A percentile compares a stretch with the other conserved stretches of the same genome.
Evolutionary conservation across 2,329 filamentous ascomycete species (phyloP).

Genomic region (Aureobasidium uvarum): DNA sequence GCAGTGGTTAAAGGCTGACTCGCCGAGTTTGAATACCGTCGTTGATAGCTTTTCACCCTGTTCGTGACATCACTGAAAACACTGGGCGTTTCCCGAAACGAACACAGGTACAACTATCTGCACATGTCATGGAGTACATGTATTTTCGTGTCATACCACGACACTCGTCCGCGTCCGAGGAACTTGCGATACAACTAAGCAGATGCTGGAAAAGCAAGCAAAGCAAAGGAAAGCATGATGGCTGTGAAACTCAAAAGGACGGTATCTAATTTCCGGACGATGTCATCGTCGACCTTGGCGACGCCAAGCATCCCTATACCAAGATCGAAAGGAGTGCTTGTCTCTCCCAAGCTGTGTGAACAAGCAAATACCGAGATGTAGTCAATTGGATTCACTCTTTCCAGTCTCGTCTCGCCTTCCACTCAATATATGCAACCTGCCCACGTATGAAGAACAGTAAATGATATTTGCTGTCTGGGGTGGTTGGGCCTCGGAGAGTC

Average conservation of each 20-base stretch:
- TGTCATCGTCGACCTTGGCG: conserved; percentile 2
- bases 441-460: too few species aligned
- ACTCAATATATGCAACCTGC: neutral
- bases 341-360: neutral
- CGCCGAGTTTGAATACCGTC: neutral
- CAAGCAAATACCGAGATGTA: neutral
- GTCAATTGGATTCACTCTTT: neutral
- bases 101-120: neutral
- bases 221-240: neutral
- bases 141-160: neutral
- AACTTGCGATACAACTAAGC: neutral
- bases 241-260: neutral
- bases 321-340: conserved; percentile 14
- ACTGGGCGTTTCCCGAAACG: neutral
- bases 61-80: neutral
- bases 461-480: neutral
- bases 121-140: neutral
- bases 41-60: neutral
- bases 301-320: conserved; percentile 10
- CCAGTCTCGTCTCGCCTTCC: neutral
- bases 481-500: neutral
- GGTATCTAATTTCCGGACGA: conserved; percentile 13
- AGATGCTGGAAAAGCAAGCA: neutral
- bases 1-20: too few species aligned
- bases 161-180: neutral